phyloP scores from a whole-genome alignment of 805 yeast species.

The Lachancea meyersii region DNA sequence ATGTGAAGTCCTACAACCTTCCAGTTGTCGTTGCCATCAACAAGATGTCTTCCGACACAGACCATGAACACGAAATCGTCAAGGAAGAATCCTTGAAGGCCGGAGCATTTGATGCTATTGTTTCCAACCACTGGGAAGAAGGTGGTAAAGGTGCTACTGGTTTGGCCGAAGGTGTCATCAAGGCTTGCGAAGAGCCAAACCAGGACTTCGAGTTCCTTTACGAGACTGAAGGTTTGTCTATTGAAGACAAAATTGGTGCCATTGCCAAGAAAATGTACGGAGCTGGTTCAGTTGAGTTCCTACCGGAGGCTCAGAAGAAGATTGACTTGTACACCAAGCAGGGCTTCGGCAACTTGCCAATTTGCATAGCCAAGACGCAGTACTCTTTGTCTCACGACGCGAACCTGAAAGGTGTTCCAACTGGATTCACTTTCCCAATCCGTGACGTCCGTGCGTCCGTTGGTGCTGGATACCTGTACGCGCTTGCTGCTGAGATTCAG shows the following conservation, averaged over 20 bases:
- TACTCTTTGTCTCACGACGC: constrained; percentile 82
- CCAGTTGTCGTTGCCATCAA: constrained; percentile 81
- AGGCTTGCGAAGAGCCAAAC: constrained; percentile 44
- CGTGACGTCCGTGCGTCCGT: constrained; percentile 71
- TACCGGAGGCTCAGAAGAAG: constrained; percentile 63
- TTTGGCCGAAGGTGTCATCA: constrained; percentile 64
- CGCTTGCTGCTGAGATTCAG: constrained; percentile 79
- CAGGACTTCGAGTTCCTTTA: constrained; percentile 50
- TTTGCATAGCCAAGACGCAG: constrained; percentile 82
- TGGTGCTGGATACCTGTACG: constrained; percentile 83
- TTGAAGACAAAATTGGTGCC: constrained; percentile 59
- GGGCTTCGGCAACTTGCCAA: constrained; percentile 73
- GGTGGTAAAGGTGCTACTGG: constrained; percentile 80
- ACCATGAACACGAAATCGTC: constrained; percentile 60
- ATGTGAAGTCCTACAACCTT: constrained; percentile 64
- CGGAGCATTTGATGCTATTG: constrained; percentile 75
- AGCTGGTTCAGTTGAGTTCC: constrained; percentile 63
- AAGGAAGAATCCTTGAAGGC: constrained; percentile 63
- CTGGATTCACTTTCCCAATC: constrained; percentile 72
- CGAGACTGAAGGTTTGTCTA: constrained; percentile 47
- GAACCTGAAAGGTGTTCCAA: constrained; percentile 74
- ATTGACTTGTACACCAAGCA: constrained; percentile 61
- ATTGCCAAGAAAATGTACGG: constrained; percentile 77
- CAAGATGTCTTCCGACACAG: constrained; percentile 69
- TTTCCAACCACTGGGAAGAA: constrained; percentile 80